These are phyloP conservation scores for Nemania serpens DNA, from an alignment of 2,329 filamentous ascomycete genomes.

Conservation along the genomic window DNA sequence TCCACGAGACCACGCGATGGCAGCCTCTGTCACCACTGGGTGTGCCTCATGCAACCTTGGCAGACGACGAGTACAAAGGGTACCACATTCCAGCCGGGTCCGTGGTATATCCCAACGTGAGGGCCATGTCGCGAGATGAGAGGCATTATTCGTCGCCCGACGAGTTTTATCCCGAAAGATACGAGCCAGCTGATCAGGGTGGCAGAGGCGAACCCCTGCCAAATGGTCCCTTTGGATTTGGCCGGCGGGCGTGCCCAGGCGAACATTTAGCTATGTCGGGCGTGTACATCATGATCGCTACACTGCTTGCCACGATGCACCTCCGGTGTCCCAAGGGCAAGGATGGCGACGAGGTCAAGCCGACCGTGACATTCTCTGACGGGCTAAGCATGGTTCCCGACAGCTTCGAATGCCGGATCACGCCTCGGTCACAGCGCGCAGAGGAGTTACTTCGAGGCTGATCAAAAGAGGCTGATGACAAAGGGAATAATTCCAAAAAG, in stretches of 20 bases:
- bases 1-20: slow-evolving; percentile 49
- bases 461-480: not conserved
- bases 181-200: slow-evolving; percentile 31
- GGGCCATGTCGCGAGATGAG: slow-evolving; percentile 46
- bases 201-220: slow-evolving; percentile 41
- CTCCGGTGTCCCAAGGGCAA: slow-evolving; percentile 33
- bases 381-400: slow-evolving; percentile 24
- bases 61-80: slow-evolving; percentile 49
- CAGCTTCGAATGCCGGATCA: slow-evolving; percentile 19
- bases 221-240: slow-evolving; percentile 48
- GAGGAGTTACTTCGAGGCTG: slow-evolving; percentile 13
- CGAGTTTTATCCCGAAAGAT: slow-evolving; percentile 42
- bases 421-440: slow-evolving; percentile 13
- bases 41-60: slow-evolving; percentile 47
- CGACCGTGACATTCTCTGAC: slow-evolving; percentile 16
- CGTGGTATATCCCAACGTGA: slow-evolving; percentile 48
- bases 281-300: slow-evolving; percentile 47
- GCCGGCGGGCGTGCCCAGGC: slow-evolving; percentile 51
- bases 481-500: not conserved
- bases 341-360: slow-evolving; percentile 20
- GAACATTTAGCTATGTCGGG: slow-evolving; percentile 55
- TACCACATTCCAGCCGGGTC: slow-evolving; percentile 52
- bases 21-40: slow-evolving; percentile 43
- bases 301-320: slow-evolving; percentile 38
- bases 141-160: slow-evolving; percentile 39